Evolutionary conservation across 2,329 filamentous ascomycete genomes (phyloP).

Genomic region (Arachnomyces sp.): DNA sequence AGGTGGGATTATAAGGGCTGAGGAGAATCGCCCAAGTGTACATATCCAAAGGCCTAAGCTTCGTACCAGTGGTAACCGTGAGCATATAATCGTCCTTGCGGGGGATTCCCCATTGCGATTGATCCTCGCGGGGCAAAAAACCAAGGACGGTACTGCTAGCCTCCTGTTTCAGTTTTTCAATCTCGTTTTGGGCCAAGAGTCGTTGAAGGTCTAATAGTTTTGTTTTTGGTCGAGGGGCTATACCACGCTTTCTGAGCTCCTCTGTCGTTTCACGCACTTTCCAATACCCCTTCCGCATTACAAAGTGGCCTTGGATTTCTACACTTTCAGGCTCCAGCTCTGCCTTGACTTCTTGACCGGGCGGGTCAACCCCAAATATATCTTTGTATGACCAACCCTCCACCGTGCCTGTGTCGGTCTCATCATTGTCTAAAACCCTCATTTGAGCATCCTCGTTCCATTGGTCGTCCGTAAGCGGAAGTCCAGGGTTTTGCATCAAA

Average conservation of each 20-base stretch:
- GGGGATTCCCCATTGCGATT: constrained; percentile 22
- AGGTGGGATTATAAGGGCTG: constrained; percentile 31
- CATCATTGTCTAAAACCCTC: constrained; percentile 6
- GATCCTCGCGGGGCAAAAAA: constrained; percentile 18
- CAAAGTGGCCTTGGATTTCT: constrained; percentile 10
- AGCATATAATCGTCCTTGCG: constrained; percentile 13
- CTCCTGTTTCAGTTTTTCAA: constrained; percentile 5
- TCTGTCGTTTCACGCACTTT: constrained; percentile 9
- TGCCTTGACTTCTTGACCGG: not conserved
- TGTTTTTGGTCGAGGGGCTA: constrained; percentile 1
- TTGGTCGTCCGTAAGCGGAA: constrained; percentile 13
- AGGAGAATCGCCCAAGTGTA: constrained; percentile 29
- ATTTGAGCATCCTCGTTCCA: constrained; percentile 10
- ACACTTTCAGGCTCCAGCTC: not conserved
- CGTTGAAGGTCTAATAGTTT: constrained; percentile 13
- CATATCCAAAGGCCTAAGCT: constrained; percentile 24
- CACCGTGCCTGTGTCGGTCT: no score
- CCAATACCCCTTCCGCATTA: constrained; percentile 13
- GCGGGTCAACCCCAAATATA: constrained; percentile 10
- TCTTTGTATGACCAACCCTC: constrained; percentile 13
- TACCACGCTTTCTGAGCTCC: constrained; percentile 13
- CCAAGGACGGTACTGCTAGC: constrained; percentile 7
- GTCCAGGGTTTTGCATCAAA: constrained; percentile 16
- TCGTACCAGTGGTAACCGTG: constrained; percentile 9
- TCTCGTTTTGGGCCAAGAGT: constrained; percentile 18